Conservation (phyloP, 148 eudicot species). For the Silene uniflora region DNA sequence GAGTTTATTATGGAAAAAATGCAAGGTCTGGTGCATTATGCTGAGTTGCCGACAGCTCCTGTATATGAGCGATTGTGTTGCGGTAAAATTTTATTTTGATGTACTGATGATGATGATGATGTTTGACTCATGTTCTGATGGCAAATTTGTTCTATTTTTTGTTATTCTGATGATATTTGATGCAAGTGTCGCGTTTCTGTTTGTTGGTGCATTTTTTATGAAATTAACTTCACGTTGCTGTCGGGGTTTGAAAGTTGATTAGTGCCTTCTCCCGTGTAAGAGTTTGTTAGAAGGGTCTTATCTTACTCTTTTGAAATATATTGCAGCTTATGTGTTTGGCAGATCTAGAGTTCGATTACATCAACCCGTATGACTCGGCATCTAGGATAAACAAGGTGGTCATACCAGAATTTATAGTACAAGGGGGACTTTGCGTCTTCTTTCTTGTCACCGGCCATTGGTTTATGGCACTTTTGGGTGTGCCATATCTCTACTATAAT, state of each 20-base stretch:
- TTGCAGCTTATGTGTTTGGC: slow-evolving; percentile 96
- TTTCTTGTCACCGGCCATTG: slow-evolving; percentile 86
- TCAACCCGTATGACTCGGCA: slow-evolving; percentile 92
- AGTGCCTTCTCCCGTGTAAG: neutral
- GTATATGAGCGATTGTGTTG: neutral
- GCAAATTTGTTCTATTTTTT: too few species aligned
- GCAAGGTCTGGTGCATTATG: neutral
- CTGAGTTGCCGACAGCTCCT: neutral
- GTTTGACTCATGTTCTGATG: too few species aligned
- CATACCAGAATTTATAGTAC: slow-evolving; percentile 71
- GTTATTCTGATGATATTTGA: neutral
- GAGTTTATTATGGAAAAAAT: too few species aligned
- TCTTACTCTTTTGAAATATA: slow-evolving; percentile 21
- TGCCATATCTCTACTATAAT: slow-evolving; percentile 83
- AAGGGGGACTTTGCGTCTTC: slow-evolving; percentile 64
- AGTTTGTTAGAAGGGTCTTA: neutral
- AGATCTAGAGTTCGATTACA: slow-evolving; percentile 94
- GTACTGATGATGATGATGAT: neutral
- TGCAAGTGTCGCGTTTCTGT: neutral
- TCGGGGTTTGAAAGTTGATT: neutral
- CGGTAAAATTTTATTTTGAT: neutral
- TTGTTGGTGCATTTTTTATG: neutral
- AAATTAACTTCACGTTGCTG: neutral
- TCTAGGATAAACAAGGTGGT: slow-evolving; percentile 70
- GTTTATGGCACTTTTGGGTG: slow-evolving; percentile 72